Evolutionary conservation across 306 rosid species (phyloP), one percentile per base, ranked within the genome.

Genomic region (Castanospermum australe): DNA sequence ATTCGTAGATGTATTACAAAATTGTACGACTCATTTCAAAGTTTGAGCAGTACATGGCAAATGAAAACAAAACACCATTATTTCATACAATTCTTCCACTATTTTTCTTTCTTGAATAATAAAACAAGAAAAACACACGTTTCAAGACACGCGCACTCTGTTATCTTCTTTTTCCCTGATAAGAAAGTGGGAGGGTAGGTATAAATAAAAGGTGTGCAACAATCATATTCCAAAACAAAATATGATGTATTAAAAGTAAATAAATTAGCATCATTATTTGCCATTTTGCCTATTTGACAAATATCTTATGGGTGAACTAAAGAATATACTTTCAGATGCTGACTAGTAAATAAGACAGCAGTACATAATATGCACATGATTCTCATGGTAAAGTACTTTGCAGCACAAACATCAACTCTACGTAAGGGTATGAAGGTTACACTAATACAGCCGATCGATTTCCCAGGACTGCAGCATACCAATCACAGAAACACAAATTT

Each of bases 341-440:
- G 20, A 44, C 18, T 11, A 56, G 24, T 18, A 71, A 44, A 48
- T 32, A 30, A 21, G 22, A 44, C 35, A 8, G 61, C 71, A 66
- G 7, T 56, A 28, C 41, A 73, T 41, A 57, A 8, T 54, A 51
- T 54, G 11, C 12, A 56, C 8, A 76, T 56, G 48, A 50, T 55
- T 66, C 52, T 67, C 2, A 8, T 63, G 33, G 45, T 54, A 75
- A 52, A 76, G 73, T 30, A 57, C 64, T 63, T 47, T 36, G 38
- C 64, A 77, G 60, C 73, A 30, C 77, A 51, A 77, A 57, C 17
- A 65, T 42, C 45, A 70, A 61, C 47, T 63, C 79, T 62, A n/a
- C 69, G 70, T 65, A 71, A 47, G 38, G 76, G 51, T 71, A 28
- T 15, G 9, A 61, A 25, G 68, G 63, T 71, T 82, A 62, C 71